Evolutionary conservation across 805 yeast genomes (phyloP), one percentile per base, ranked within the genome.

Genomic region (Candida saitoana): DNA sequence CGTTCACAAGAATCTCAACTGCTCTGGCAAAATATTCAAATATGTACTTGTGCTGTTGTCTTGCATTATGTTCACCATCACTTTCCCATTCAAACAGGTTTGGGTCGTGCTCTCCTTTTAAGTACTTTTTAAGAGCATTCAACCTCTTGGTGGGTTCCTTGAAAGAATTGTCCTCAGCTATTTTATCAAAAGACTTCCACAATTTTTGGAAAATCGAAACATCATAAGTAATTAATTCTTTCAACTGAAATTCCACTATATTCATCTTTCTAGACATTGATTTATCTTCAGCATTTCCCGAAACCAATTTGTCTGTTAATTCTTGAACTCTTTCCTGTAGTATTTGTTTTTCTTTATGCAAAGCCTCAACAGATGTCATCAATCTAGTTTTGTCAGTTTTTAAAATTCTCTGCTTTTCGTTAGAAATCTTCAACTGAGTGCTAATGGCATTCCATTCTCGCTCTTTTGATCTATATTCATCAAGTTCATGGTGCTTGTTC

Each of bases 1-100:
- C 83, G 31, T 71, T 65, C 2, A 81, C 78, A 6, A 82, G 67
- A 3, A 82, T 76, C 20, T 72, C 77, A 5, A 77, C 71, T 0
- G 87, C 88, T 36, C 80, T 63, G n/a, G 76, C 74, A 48, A 79
- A 77, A 51, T 79, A 82, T 12, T 70, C 70, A 41, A 74, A 69
- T 3, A 78, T 60, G 0, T 80, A 69, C 40, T 73, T 74, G 29
- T 59, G 76, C 46, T 50, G 65, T 16, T 68, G 70, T 29, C 58
- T 54, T 14, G 60, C 42, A 18, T 45, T 42, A 14, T 48, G 48
- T 14, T 62, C 49, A 18, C 60, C 60, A 4, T 45, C 38, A 12
- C 49, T 49, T 31, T 36, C 24, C 32, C 39, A 16, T 8, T 35
- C 39, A n/a, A 33, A 25, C 31, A 24, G 25, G 20, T 36, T 36